phyloP scores from a whole-genome alignment of 2,329 filamentous ascomycete species.

The Chalaropsis thielavioides region DNA sequence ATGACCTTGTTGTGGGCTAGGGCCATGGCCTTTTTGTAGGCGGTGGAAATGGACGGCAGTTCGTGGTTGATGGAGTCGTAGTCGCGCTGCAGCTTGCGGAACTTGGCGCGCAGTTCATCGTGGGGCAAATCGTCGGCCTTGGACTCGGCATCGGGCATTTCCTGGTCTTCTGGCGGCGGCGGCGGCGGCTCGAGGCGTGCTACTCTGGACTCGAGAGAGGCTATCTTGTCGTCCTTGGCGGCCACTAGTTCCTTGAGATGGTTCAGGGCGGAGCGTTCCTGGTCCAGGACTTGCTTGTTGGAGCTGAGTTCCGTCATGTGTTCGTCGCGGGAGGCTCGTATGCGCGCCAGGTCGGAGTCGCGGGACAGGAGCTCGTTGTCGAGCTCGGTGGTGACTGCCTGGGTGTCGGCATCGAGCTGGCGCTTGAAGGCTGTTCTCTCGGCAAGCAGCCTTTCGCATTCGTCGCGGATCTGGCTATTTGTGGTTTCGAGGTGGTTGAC shows the following conservation, averaged over 20 bases:
- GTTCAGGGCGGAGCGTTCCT: constrained; percentile 52
- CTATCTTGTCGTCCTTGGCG: constrained; percentile 67
- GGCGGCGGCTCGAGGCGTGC: constrained; percentile 45
- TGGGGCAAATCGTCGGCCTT: constrained; percentile 44
- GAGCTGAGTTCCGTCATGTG: constrained; percentile 67
- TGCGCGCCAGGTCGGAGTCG: constrained; percentile 73
- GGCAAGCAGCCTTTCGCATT: constrained; percentile 69
- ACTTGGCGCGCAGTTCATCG: constrained; percentile 61
- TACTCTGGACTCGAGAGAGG: constrained; percentile 68
- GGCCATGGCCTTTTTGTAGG: constrained; percentile 77
- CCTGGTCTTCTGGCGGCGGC: constrained; percentile 30
- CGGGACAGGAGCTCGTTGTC: constrained; percentile 68
- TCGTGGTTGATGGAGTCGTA: constrained; percentile 77
- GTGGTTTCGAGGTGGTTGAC: constrained; percentile 84
- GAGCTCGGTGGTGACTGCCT: constrained; percentile 56
- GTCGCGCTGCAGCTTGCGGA: constrained; percentile 61
- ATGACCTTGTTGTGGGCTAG: constrained; percentile 76
- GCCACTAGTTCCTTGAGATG: constrained; percentile 68
- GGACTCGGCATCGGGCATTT: constrained; percentile 26
- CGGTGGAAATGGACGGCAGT: constrained; percentile 73
- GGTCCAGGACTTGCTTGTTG: constrained; percentile 64
- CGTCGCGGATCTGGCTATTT: constrained; percentile 71
- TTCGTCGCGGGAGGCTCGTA: constrained; percentile 74
- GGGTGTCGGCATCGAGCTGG: constrained; percentile 68
- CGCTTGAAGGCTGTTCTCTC: constrained; percentile 72